Evolutionary conservation across 2,329 filamentous ascomycete genomes (phyloP), one percentile per base, ranked within the genome.

Genomic region (Monosporascus sp.): DNA sequence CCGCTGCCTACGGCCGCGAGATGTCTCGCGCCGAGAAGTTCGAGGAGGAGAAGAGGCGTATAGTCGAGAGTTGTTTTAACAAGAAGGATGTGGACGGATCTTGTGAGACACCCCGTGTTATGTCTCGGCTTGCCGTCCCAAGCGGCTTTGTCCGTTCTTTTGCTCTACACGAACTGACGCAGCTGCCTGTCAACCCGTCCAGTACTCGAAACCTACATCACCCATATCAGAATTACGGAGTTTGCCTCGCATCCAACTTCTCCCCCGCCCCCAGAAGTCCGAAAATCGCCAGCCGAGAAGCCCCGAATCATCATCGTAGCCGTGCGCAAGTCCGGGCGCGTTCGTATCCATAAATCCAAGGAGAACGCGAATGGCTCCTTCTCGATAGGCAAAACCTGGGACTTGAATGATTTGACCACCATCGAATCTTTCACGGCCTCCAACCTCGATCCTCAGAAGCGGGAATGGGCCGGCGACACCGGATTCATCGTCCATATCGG

Each of bases 311-410:
- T 99, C 67, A 91, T 99, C 60, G 87, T 99, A 60, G 88, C 93
- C 11, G 94, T 99, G 55, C 85, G 90, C 57, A 94, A 90, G 65
- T 96, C 93, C 2, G 94, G 93, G 52, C 82, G 91, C 55, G 93
- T 99, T 49, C 89, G 92, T 65, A 85, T 99, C 76, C 94, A 99
- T 77, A 99, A 99, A 73, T 93, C 91, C 54, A 87, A 96, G 63
- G 94, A 99, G 74, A 99, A 99, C 69, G 79, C 82, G 52, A 97
- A 96, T 70, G 91, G 91, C 52, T 85, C 89, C 24, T 99, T 97
- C 71, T 97, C 93, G 20, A 96, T 99, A 61, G 94, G 94, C 60
- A 99, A 99, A 75, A 96, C 94, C 3, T 99, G 94, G 94, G 89
- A 92, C 68, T 81, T 99, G 61, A 93, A 97, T 71, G 94, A 99